Base-by-base conservation (phyloP, 2,329 filamentous ascomycete species). In the Fusarium irregulare region DNA sequence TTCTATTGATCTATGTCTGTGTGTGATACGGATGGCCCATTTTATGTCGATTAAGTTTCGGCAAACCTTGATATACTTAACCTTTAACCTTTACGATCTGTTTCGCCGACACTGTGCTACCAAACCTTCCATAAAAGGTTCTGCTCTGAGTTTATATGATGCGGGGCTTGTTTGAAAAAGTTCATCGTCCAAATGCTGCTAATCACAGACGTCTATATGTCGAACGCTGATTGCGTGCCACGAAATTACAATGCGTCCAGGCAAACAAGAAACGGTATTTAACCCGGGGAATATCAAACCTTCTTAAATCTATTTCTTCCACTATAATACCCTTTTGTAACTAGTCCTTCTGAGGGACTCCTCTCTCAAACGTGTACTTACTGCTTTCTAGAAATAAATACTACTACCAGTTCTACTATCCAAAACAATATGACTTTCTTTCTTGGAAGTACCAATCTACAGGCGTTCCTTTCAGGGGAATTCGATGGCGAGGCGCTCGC, bases 71-170 rank as follows among this genome's bases (percentile, higher is more conserved):
- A n/a, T n/a, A 6, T n/a, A 12, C 6, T 37, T 12, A n/a, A 37
- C 9, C 32, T 37, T 11, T 37, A 18, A 11, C 34, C 34, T 37
- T 37, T 18, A 5, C 9, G 0, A 37, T n/a, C 4, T n/a, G 5
- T 11, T 37, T 18, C 9, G 10, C 16, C 16, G 5, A n/a, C 3
- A 37, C 5, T n/a, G 18, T 37, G 18, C 34, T 9, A 37, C 34
- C 5, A 0, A 3, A n/a, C 5, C 9, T n/a, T 11, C 5, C 9
- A n/a, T 5, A 37, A 11, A 37, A 37, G 9, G 18, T 10, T 37
- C 9, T 37, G 9, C 5, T 11, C 1, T n/a, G 34, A n/a, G 4
- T 11, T n/a, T 11, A 0, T n/a, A 11, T 37, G 3, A 37, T 6
- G 9, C 9, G 9, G 16, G 16, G 18, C 1, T 18, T 11, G 16